Evolutionary conservation across 2,329 filamentous ascomycete genomes (phyloP).

Genomic region (Rhynchosporium secalis): DNA sequence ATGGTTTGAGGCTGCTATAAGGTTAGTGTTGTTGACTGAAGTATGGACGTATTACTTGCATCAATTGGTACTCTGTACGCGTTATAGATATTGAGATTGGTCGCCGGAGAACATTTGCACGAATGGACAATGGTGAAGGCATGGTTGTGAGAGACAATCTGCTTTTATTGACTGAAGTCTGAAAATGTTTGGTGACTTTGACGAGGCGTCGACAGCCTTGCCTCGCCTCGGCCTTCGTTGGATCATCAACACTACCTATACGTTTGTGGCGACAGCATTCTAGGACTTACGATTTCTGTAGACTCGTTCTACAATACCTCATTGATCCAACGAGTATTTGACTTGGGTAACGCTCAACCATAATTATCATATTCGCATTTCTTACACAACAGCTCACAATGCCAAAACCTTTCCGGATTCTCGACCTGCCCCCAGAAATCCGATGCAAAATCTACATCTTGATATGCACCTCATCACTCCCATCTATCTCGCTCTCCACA

Average conservation of each 20-base stretch:
- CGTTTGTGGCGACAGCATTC: not conserved
- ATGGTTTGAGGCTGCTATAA: constrained; percentile 8
- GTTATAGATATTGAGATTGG: not conserved
- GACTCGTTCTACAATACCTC: too few relatives aligned
- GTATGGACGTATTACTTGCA: constrained; percentile 18
- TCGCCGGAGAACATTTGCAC: constrained; percentile 10
- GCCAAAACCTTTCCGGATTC: constrained; percentile 29
- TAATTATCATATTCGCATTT: too few relatives aligned
- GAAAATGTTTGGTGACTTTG: constrained; percentile 20
- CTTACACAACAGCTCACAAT: not conserved
- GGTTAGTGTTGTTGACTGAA: constrained; percentile 5
- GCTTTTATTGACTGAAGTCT: not conserved
- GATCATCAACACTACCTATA: not conserved
- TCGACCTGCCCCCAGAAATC: constrained; percentile 37
- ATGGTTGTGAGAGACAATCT: constrained; percentile 23
- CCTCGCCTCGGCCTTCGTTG: constrained; percentile 25
- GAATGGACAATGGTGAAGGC: constrained; percentile 27
- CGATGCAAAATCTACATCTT: constrained; percentile 34
- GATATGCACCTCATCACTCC: constrained; percentile 17
- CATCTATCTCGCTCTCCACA: constrained; percentile 12
- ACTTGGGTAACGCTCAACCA: too few relatives aligned
- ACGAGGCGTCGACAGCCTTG: constrained; percentile 25
- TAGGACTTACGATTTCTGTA: too few relatives aligned
- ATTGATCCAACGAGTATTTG: too few relatives aligned
- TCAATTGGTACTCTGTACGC: constrained; percentile 20